Evolutionary conservation across 2,329 filamentous ascomycete species (phyloP).

Genomic region (Trichoderma lentiforme): DNA sequence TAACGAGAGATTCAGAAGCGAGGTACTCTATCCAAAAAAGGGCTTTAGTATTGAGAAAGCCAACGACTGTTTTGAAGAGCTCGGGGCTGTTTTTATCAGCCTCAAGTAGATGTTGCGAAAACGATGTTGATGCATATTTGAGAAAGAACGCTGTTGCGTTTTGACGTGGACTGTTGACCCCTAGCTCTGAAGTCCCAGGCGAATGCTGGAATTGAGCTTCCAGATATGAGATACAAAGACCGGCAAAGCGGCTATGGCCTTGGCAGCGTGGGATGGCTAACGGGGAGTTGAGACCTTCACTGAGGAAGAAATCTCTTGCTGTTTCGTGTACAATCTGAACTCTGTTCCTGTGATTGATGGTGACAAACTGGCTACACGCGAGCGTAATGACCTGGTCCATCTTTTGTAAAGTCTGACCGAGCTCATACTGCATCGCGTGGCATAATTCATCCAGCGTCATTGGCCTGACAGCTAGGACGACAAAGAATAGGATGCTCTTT

Average conservation of each 20-base stretch:
- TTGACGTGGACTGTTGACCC: not conserved
- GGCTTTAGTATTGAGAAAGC: not conserved
- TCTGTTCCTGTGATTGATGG: not conserved
- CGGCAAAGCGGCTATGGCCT: not conserved
- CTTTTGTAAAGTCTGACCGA: not conserved
- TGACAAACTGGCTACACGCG: slow-evolving; percentile 4
- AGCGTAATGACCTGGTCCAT: not conserved
- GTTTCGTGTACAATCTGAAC: slow-evolving; percentile 13
- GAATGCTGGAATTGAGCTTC: not conserved
- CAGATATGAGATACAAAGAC: slow-evolving; percentile 9
- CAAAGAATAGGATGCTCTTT: slow-evolving; percentile 3
- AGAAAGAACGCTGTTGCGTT: not conserved
- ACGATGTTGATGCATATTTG: not conserved
- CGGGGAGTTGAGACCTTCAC: not conserved
- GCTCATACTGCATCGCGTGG: slow-evolving; percentile 2
- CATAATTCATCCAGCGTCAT: not conserved
- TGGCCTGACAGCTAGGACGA: not conserved
- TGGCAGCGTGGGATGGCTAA: not conserved
- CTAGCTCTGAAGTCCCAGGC: not conserved
- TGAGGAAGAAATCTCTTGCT: not conserved
- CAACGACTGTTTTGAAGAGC: not conserved
- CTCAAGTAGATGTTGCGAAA: not conserved
- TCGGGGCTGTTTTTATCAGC: not conserved
- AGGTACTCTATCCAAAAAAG: slow-evolving; percentile 6
- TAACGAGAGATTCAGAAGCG: not conserved